These are phyloP conservation scores for Stemphylium lycopersici DNA, from an alignment of 2,329 filamentous ascomycete genomes.

Conservation along the genomic window DNA sequence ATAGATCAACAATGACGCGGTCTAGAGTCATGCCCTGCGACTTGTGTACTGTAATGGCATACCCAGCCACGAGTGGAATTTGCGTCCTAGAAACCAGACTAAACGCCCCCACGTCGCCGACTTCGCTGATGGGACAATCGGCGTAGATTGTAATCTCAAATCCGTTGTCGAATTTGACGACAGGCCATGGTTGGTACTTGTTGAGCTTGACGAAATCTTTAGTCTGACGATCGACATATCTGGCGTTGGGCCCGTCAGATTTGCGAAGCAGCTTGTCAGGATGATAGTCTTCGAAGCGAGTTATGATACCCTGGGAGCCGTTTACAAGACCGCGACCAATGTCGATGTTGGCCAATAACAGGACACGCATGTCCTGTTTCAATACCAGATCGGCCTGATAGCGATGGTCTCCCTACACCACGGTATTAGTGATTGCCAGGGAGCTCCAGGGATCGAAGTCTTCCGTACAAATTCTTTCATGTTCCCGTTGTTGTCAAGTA, in stretches of 20 bases:
- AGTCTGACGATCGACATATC: too few species aligned
- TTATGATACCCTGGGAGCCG: slow-evolving; percentile 42
- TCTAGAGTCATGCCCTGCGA: slow-evolving; percentile 66
- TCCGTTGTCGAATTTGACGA: slow-evolving; percentile 62
- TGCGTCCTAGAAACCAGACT: slow-evolving; percentile 63
- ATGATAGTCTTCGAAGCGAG: slow-evolving; percentile 47
- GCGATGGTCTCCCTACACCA: slow-evolving; percentile 50
- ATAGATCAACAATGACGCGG: slow-evolving; percentile 62
- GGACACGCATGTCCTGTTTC: slow-evolving; percentile 60
- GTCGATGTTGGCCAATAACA: slow-evolving; percentile 58
- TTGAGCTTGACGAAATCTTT: slow-evolving; percentile 7
- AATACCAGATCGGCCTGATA: slow-evolving; percentile 54
- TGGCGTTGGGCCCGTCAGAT: slow-evolving; percentile 4
- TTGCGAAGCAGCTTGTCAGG: slow-evolving; percentile 35
- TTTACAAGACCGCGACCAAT: slow-evolving; percentile 43
- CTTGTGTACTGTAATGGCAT: slow-evolving; percentile 70
- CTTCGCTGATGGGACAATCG: slow-evolving; percentile 56
- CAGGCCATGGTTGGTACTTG: slow-evolving; percentile 53
- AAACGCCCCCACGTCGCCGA: slow-evolving; percentile 52
- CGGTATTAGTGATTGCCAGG: background rate
- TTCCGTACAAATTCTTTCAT: slow-evolving; percentile 29
- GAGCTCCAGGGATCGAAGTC: background rate
- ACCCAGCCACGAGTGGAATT: slow-evolving; percentile 64
- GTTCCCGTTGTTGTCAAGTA: slow-evolving; percentile 5
- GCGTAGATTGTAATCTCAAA: slow-evolving; percentile 55